Conservation (phyloP, 257 asterid genomes). For the Lithospermum erythrorhizon region DNA sequence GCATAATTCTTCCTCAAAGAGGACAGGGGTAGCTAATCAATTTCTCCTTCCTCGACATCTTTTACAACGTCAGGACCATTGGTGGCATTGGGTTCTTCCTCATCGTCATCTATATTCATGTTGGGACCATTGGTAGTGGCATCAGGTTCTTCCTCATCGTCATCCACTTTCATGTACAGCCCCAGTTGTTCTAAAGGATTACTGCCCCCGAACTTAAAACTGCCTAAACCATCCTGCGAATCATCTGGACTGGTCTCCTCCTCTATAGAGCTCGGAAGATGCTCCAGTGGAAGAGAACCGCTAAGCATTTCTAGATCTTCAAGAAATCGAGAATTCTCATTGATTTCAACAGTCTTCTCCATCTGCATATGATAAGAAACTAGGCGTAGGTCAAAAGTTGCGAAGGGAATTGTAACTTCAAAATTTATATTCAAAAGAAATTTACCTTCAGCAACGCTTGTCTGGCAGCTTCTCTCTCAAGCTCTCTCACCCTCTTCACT, state of each 20-base stretch:
- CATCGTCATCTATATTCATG: slow-evolving; percentile 32
- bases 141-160: slow-evolving; percentile 72
- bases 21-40: slow-evolving; percentile 26
- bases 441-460: slow-evolving; percentile 70
- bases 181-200: slow-evolving; percentile 92
- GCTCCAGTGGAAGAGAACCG: slow-evolving; percentile 31
- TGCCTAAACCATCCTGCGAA: slow-evolving; percentile 55
- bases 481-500: slow-evolving; percentile 52
- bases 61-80: slow-evolving; percentile 11
- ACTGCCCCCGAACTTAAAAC: slow-evolving; percentile 54
- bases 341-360: slow-evolving; percentile 82
- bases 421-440: too few species aligned
- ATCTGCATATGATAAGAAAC: slow-evolving; percentile 26
- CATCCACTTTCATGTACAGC: slow-evolving; percentile 72
- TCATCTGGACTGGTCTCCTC: slow-evolving; percentile 66
- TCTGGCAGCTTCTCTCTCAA: slow-evolving; percentile 79
- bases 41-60: slow-evolving; percentile 76
- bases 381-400: background rate
- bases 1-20: background rate
- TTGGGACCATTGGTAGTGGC: slow-evolving; percentile 19
- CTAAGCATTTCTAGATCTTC: slow-evolving; percentile 73
- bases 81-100: slow-evolving; percentile 58
- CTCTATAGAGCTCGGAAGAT: slow-evolving; percentile 46
- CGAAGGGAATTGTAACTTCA: background rate
- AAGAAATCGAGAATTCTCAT: slow-evolving; percentile 53